Evolutionary conservation across 2,329 filamentous ascomycete species (phyloP).

Genomic region (Colletotrichum sp.): DNA sequence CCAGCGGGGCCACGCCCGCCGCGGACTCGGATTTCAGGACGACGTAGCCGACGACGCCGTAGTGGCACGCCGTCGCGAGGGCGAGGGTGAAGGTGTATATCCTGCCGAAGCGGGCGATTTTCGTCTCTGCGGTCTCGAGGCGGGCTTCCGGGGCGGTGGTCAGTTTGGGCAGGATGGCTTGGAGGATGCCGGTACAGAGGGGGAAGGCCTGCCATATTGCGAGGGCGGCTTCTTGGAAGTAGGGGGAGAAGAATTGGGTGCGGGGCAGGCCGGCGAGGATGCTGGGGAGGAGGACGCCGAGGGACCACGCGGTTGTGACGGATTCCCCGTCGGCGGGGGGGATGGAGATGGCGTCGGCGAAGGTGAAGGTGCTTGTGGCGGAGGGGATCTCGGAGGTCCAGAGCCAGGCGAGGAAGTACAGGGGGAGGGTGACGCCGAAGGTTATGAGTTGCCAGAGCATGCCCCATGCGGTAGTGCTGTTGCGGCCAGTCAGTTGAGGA

Average conservation of each 20-base stretch:
- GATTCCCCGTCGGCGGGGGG: slow-evolving; percentile 9
- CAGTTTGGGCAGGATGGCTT: slow-evolving; percentile 5
- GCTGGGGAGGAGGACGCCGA: slow-evolving; percentile 25
- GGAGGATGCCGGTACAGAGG: slow-evolving; percentile 17
- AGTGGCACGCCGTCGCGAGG: not conserved
- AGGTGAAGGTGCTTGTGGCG: not conserved
- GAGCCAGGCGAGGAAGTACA: slow-evolving; percentile 26
- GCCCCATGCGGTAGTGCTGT: slow-evolving; percentile 26
- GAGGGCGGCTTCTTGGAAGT: slow-evolving; percentile 22
- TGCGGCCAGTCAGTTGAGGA: not conserved
- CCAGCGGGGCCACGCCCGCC: not conserved
- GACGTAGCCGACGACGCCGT: slow-evolving; percentile 11
- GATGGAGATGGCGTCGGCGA: slow-evolving; percentile 17
- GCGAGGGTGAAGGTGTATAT: slow-evolving; percentile 17
- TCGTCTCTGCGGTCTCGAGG: not conserved
- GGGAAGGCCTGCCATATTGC: slow-evolving; percentile 29
- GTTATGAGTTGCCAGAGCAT: slow-evolving; percentile 26
- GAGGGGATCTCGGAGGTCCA: slow-evolving; percentile 24
- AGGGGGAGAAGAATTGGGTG: slow-evolving; percentile 14
- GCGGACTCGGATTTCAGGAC: not conserved
- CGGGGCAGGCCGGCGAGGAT: slow-evolving; percentile 20
- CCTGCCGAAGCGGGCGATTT: not conserved
- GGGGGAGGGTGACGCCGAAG: slow-evolving; percentile 24
- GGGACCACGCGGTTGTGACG: slow-evolving; percentile 10
- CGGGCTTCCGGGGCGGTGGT: not conserved